These are phyloP conservation scores for Phyllosticta citrichinensis DNA, from an alignment of 2,329 filamentous ascomycete genomes.

Conservation along the genomic window DNA sequence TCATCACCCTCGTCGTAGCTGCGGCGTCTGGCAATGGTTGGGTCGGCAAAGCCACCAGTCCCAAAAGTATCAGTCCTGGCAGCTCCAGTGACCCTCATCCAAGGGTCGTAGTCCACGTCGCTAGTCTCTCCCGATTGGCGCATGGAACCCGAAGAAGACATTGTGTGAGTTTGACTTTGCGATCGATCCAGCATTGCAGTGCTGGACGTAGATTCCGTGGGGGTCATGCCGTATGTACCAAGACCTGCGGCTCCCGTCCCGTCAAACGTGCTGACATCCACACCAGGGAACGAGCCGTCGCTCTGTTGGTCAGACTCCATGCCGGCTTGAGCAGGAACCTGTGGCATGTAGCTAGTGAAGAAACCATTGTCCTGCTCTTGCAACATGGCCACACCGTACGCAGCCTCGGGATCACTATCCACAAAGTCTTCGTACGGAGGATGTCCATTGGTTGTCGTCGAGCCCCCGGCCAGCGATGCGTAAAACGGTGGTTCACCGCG, in stretches of 20 bases:
- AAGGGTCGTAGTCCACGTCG: constrained; percentile 40
- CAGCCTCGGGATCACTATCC: constrained; percentile 81
- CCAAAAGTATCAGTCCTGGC: constrained; percentile 78
- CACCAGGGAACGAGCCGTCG: background rate
- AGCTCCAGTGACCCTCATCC: constrained; percentile 45
- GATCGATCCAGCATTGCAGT: constrained; percentile 10
- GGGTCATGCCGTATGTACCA: background rate
- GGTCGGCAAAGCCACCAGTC: constrained; percentile 79
- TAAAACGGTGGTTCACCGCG: constrained; percentile 14
- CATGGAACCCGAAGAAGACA: constrained; percentile 37
- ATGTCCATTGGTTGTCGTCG: constrained; percentile 39
- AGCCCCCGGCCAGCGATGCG: constrained; percentile 16
- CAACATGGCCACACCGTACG: constrained; percentile 74
- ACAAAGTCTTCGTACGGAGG: constrained; percentile 38
- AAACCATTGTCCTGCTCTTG: constrained; percentile 8
- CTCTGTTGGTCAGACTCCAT: background rate
- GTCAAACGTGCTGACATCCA: background rate
- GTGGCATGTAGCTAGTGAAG: background rate
- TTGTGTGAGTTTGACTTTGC: constrained; percentile 26
- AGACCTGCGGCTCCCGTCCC: background rate
- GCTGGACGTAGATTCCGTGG: background rate
- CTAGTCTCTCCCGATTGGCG: constrained; percentile 34
- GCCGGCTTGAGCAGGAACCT: background rate
- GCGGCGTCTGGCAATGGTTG: constrained; percentile 51
- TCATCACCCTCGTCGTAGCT: constrained; percentile 95